Evolutionary conservation across 768 basidiomycete genomes (phyloP).

Genomic region (Lentinus brumalis): DNA sequence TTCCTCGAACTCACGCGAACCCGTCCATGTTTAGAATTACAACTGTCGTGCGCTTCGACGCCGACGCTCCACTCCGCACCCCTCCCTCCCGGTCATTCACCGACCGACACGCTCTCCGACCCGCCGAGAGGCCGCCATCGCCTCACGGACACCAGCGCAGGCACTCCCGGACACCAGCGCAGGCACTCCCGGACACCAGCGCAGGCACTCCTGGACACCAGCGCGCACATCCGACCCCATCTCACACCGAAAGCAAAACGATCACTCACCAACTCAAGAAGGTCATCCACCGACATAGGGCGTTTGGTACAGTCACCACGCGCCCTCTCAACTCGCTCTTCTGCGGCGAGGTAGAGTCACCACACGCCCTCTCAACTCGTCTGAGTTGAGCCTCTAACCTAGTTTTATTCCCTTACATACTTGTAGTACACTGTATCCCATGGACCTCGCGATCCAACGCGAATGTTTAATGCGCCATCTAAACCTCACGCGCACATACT

Average conservation of each 20-base stretch:
- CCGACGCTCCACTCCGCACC: conserved; percentile 15
- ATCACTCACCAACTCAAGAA: conserved; percentile 45
- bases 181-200: not conserved
- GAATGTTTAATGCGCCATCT: too few species aligned
- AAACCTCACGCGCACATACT: too few species aligned
- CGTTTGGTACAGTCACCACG: conserved; percentile 52
- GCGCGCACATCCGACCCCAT: conserved; percentile 64
- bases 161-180: too few species aligned
- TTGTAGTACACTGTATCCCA: too few species aligned
- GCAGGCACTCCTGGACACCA: not conserved
- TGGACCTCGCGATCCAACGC: too few species aligned
- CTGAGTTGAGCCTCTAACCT: not conserved
- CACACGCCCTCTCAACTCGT: conserved; percentile 31
- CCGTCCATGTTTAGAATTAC: too few species aligned
- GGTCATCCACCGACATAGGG: conserved; percentile 56
- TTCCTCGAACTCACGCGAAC: too few species aligned
- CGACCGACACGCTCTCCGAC: not conserved
- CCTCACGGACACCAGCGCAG: too few species aligned
- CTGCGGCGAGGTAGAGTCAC: conserved; percentile 33
- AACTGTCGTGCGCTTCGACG: conserved; percentile 26
- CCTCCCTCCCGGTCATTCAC: too few species aligned
- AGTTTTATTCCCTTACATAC: too few species aligned
- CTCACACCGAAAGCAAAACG: conserved; percentile 59
- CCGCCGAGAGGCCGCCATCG: not conserved
- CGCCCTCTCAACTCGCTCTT: conserved; percentile 25